phyloP scores from a whole-genome alignment of 2,329 filamentous ascomycete genomes.

The Cladosporium phlei region DNA sequence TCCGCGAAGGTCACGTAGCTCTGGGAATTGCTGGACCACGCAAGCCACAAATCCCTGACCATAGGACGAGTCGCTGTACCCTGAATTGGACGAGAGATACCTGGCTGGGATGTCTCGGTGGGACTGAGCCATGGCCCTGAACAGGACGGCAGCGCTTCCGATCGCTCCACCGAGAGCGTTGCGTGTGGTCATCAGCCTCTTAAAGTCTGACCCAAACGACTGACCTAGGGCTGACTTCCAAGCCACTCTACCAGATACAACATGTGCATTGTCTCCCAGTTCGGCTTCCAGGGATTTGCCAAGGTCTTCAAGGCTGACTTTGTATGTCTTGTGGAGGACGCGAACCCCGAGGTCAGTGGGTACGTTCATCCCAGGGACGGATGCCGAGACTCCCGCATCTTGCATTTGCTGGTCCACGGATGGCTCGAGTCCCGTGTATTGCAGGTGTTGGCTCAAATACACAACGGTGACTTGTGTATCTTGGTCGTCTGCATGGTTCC shows the following conservation, averaged over 20 bases:
- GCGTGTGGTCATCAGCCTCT: neutral
- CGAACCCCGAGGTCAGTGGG: neutral
- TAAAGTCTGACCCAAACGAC: neutral
- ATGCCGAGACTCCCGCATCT: neutral
- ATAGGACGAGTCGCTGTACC: neutral
- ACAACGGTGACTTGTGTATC: neutral
- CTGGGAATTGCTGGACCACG: neutral
- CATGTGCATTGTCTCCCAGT: neutral
- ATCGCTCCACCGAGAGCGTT: neutral
- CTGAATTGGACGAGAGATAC: neutral
- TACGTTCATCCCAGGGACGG: neutral
- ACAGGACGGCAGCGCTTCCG: neutral
- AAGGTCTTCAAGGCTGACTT: neutral
- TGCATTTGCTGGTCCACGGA: too few species aligned
- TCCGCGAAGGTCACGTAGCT: neutral
- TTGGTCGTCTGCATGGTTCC: neutral
- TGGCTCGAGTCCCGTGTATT: neutral
- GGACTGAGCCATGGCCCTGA: neutral
- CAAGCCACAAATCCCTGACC: neutral
- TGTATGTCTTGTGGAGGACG: neutral
- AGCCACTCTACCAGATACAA: neutral
- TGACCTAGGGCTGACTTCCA: neutral
- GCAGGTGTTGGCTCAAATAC: neutral
- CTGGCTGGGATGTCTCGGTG: neutral
- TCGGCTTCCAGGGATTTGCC: neutral